phyloP scores from a whole-genome alignment of 352 stramenopile species.

The Pythium myriotylum region DNA sequence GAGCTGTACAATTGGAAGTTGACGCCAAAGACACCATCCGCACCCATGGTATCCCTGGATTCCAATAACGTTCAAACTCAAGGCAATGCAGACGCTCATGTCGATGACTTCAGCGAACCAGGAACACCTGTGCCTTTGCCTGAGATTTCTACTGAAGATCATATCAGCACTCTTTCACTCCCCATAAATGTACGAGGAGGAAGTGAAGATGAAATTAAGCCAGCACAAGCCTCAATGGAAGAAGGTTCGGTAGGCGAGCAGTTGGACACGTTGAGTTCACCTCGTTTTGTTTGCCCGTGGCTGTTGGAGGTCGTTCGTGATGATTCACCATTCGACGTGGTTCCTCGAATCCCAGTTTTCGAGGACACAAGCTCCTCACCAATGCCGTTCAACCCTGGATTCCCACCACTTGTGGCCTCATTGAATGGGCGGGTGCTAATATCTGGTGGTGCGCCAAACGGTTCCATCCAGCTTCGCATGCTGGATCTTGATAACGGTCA shows the following conservation, averaged over 20 bases:
- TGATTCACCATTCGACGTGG: conserved; percentile 77
- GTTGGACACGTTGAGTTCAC: background rate
- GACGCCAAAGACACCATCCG: conserved; percentile 46
- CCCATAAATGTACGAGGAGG: conserved; percentile 2
- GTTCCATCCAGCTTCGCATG: conserved; percentile 74
- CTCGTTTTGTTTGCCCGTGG: conserved; percentile 52
- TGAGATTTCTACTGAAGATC: background rate
- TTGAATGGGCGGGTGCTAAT: conserved; percentile 74
- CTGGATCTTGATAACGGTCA: conserved; percentile 84
- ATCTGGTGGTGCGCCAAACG: conserved; percentile 70
- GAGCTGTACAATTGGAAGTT: conserved; percentile 88
- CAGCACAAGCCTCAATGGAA: background rate
- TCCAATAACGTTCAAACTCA: background rate
- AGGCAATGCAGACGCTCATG: background rate
- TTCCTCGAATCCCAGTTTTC: conserved; percentile 79
- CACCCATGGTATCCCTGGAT: background rate
- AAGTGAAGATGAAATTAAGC: background rate
- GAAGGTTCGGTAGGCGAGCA: background rate
- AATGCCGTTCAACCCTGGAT: conserved; percentile 8
- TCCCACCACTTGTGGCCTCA: conserved; percentile 68
- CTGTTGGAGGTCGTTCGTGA: conserved; percentile 69
- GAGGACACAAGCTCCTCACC: conserved; percentile 32
- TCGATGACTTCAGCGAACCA: background rate
- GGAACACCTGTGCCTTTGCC: conserved; percentile 14
- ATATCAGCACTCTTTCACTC: background rate